Evolutionary conservation across 768 basidiomycete genomes (phyloP), one percentile per base, ranked within the genome.

Genomic region (Phlegmacium glaucopus): DNA sequence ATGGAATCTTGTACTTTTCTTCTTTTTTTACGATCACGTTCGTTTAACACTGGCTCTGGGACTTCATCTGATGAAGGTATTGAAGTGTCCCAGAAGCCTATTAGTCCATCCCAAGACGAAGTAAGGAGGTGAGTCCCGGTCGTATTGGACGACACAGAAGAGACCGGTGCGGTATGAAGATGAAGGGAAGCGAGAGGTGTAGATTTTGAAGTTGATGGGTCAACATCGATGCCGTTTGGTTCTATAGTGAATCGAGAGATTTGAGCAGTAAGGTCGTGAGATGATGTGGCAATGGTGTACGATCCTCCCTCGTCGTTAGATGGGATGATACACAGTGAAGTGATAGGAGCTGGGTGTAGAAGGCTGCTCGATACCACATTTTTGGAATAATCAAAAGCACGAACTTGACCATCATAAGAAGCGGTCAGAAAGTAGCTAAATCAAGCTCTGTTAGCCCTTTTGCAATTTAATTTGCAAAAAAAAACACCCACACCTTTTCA

Each of bases 101-200:
- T 75, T 12, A 93, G 72, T 8, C 79, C 75, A 58, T 99, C 94
- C 92, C 93, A 94, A 0, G 88, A 88, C 0, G 87, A 77, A 0
- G 92, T 93, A 28, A 98, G 71, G 13, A 98, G 69, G 49, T 83
- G 78, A 2, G 77, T 70, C 2, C 87, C 83, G 8, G 72, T 57
- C 7, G 62, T 29, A 47, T 80, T 79, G 0, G 85, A 63, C 0
- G 81, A 58, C 34, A 97, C 70, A 9, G 82, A 85, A 0, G 94
- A 85, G 28, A 97, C 68, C 0, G 93, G 83, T 0, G 79, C 78
- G 2, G 89, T 90, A 64, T 98, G 94, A 1, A 95, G 72, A 56
- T 90, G 83, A 2, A 97, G 74, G 0, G 87, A 85, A 10, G 91
- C 80, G 9, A 94, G 65, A 9, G 22, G 2, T 3, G 22, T 22